phyloP scores from a whole-genome alignment of 257 asterid genomes.

The Ophiorrhiza pumila region DNA sequence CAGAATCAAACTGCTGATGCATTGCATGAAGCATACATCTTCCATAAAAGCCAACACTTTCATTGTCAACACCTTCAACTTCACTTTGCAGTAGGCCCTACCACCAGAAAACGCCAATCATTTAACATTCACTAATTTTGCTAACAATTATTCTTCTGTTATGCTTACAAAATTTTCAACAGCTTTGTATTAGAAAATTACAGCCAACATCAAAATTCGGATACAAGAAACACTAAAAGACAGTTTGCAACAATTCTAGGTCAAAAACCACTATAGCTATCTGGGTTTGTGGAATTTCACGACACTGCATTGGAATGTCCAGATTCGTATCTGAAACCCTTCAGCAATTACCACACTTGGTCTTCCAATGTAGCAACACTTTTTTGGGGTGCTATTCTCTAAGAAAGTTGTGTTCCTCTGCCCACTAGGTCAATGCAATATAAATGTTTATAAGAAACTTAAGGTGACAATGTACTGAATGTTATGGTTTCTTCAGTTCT shows the following conservation, averaged over 20 bases:
- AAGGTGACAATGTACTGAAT: too few relatives aligned
- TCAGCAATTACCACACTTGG: background rate
- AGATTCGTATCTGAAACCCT: too few relatives aligned
- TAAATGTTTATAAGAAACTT: too few relatives aligned
- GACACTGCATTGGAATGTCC: too few relatives aligned
- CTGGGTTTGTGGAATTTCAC: too few relatives aligned
- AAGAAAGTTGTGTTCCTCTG: background rate
- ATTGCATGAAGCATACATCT: constrained; percentile 33
- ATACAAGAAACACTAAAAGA: too few relatives aligned
- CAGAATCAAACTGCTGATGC: constrained; percentile 19
- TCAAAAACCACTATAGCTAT: too few relatives aligned
- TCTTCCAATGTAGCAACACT: too few relatives aligned
- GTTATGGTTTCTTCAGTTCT: too few relatives aligned
- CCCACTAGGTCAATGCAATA: background rate
- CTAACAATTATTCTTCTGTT: background rate
- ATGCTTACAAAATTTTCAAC: too few relatives aligned
- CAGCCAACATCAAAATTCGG: background rate
- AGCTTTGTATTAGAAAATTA: background rate
- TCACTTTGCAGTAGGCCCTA: constrained; percentile 43
- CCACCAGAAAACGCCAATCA: background rate
- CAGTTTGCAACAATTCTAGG: too few relatives aligned
- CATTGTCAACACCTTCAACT: constrained; percentile 32
- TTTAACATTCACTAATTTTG: background rate
- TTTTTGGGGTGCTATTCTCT: background rate
- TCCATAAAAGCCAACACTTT: constrained; percentile 28